phyloP scores from a whole-genome alignment of 192 early-diverging fungal genomes.

The Entomortierella chlamydospora region DNA sequence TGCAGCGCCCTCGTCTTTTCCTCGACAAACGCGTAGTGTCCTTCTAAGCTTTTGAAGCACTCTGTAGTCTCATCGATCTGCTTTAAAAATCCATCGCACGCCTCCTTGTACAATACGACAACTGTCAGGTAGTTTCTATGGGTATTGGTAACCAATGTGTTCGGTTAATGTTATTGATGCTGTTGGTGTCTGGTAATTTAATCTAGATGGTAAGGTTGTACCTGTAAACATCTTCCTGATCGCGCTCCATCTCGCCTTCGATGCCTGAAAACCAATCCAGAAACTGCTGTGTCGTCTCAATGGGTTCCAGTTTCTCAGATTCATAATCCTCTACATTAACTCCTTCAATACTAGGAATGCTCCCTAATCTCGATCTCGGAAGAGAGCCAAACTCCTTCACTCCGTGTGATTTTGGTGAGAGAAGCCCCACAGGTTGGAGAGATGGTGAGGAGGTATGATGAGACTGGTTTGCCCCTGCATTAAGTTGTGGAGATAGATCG shows the following conservation, averaged over 20 bases:
- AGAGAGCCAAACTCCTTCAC: constrained; percentile 25
- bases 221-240: constrained; percentile 88
- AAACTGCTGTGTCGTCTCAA: constrained; percentile 93
- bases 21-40: constrained; percentile 84
- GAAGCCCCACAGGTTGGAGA: constrained; percentile 17
- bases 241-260: constrained; percentile 86
- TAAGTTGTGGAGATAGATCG: neutral
- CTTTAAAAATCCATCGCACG: constrained; percentile 75
- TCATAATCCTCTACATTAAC: constrained; percentile 32
- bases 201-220: too few species aligned
- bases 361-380: constrained; percentile 31
- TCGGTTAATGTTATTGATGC: too few species aligned
- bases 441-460: constrained; percentile 23
- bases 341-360: constrained; percentile 14
- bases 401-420: constrained; percentile 43
- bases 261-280: constrained; percentile 91
- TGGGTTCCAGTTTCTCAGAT: constrained; percentile 63
- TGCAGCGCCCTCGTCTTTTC: constrained; percentile 81
- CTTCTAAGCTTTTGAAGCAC: constrained; percentile 73
- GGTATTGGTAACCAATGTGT: too few species aligned
- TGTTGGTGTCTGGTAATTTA: too few species aligned
- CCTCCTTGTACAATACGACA: constrained; percentile 66
- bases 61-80: constrained; percentile 66
- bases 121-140: constrained; percentile 71
- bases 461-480: constrained; percentile 18